phyloP scores from a whole-genome alignment of 2,329 filamentous ascomycete species.

The Geosmithia flava region DNA sequence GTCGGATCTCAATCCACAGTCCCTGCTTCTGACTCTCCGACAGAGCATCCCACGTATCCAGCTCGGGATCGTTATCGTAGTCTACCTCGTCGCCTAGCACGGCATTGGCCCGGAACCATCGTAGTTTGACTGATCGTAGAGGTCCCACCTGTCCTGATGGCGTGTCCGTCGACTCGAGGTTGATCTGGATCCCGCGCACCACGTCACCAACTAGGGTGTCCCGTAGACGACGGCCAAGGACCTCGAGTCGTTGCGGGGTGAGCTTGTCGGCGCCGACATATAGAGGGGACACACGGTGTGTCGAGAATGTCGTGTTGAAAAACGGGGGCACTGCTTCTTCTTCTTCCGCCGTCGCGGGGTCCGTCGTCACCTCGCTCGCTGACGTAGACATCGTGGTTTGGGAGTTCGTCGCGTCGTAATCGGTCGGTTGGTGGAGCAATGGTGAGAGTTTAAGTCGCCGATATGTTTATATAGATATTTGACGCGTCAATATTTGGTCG shows the following conservation, averaged over 20 bases:
- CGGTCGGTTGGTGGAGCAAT: not conserved
- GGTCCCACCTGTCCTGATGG: constrained; percentile 23
- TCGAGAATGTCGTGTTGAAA: constrained; percentile 47
- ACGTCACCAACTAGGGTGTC: constrained; percentile 45
- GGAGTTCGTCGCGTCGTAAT: not conserved
- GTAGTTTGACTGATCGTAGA: constrained; percentile 32
- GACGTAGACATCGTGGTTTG: not conserved
- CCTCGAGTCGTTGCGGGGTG: constrained; percentile 21
- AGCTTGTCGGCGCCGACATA: constrained; percentile 30
- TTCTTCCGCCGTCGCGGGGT: not conserved
- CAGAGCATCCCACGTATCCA: constrained; percentile 4
- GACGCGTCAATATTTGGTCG: not conserved
- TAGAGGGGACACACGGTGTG: constrained; percentile 41
- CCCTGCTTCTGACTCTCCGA: constrained; percentile 13
- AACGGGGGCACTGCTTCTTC: constrained; percentile 22
- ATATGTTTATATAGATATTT: not conserved
- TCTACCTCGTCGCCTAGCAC: constrained; percentile 15
- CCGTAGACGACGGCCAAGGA: constrained; percentile 34
- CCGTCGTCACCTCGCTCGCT: not conserved
- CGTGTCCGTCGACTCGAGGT: constrained; percentile 28
- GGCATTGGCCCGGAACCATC: constrained; percentile 26
- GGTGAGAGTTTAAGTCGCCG: not conserved
- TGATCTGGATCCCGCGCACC: constrained; percentile 46
- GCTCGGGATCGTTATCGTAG: constrained; percentile 3
- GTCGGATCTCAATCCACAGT: constrained; percentile 34